phyloP scores from a whole-genome alignment of 1,284 basidiomycete genomes.

The Crucibulum parvulum region DNA sequence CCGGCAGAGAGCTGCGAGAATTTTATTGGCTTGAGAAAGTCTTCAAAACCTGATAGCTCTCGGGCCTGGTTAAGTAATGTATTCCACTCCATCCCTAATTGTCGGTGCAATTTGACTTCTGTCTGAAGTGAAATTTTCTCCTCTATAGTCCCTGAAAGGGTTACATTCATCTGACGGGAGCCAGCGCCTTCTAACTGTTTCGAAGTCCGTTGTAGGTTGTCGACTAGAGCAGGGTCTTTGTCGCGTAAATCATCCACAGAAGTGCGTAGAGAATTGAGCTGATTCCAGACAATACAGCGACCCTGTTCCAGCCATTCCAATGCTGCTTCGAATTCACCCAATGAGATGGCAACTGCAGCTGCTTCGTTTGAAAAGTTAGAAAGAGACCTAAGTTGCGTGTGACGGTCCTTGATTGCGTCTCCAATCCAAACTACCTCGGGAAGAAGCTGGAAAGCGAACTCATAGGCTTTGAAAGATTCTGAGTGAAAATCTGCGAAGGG shows the following conservation, averaged over 20 bases:
- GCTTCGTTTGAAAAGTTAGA: not conserved
- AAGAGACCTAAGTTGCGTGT: not conserved
- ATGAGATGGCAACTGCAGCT: not conserved
- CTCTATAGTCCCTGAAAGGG: not conserved
- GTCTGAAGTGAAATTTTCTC: conserved; percentile 1
- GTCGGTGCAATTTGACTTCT: conserved; percentile 7
- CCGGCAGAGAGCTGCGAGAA: conserved; percentile 18
- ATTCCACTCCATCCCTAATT: conserved; percentile 14
- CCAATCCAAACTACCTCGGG: not conserved
- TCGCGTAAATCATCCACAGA: conserved; percentile 24
- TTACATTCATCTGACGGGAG: not conserved
- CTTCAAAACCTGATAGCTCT: conserved; percentile 11
- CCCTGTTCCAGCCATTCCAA: conserved; percentile 17
- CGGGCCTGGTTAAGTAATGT: conserved; percentile 12
- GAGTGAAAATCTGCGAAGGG: not conserved
- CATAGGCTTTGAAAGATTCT: not conserved
- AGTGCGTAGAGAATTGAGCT: conserved; percentile 25
- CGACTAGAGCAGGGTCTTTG: conserved; percentile 15
- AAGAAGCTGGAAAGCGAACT: not conserved
- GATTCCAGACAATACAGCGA: conserved; percentile 26
- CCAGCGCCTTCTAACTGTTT: conserved; percentile 13
- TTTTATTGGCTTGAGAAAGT: conserved; percentile 16
- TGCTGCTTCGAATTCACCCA: not conserved
- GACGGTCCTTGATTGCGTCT: not conserved
- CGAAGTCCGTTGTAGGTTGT: conserved; percentile 20